A percentile compares a stretch with the other conserved stretches of the same genome.
These are phyloP conservation scores for Solanum piurae DNA, from an alignment of 257 asterid species.

Conservation along the genomic window DNA sequence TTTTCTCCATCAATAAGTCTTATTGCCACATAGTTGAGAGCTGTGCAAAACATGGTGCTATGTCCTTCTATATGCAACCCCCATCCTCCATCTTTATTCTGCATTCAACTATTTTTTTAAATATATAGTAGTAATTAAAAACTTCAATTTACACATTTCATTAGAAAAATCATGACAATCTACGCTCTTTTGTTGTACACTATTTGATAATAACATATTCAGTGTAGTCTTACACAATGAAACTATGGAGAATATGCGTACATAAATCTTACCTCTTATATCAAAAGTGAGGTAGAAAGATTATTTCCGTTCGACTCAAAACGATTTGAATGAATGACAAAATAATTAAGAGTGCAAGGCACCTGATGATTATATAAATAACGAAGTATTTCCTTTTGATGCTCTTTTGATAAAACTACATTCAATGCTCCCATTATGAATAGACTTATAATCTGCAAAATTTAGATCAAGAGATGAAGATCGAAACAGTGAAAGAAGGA, in stretches of 20 bases:
- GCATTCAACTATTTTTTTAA: background rate
- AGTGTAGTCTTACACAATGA: too few relatives aligned
- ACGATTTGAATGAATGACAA: background rate
- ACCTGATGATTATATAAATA: constrained; percentile 72
- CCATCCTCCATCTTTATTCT: constrained; percentile 87
- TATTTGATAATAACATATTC: background rate
- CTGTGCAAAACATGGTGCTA: constrained; percentile 61
- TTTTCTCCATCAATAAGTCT: constrained; percentile 55
- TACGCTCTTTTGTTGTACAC: background rate
- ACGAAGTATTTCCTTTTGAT: constrained; percentile 47
- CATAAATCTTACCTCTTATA: too few relatives aligned
- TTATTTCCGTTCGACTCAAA: too few relatives aligned
- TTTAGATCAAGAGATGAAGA: background rate
- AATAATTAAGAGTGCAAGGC: background rate
- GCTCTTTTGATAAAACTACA: constrained; percentile 30
- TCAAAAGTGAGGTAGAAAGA: too few relatives aligned
- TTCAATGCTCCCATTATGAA: constrained; percentile 35
- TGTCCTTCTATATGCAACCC: constrained; percentile 65
- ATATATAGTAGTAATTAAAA: background rate
- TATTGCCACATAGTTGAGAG: constrained; percentile 43
- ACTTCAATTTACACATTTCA: too few relatives aligned
- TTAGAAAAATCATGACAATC: background rate
- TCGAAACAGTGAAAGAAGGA: too few relatives aligned
- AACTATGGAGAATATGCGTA: too few relatives aligned
- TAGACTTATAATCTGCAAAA: constrained; percentile 42